Conservation (phyloP, 495 filamentous ascomycete species). For the Tuber calosporum region DNA sequence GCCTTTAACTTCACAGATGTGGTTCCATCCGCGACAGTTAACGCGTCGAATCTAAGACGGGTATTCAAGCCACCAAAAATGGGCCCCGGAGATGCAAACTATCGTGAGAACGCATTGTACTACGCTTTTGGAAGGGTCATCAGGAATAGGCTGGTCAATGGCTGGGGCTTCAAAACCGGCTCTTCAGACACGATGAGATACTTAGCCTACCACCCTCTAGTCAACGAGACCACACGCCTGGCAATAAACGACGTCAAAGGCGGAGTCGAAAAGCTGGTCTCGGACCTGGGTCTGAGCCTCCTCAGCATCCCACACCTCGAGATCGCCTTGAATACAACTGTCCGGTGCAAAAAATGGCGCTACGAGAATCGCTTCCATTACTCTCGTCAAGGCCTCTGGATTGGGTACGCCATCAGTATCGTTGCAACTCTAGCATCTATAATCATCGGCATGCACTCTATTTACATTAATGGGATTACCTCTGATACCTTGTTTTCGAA, state of each 20-base stretch:
- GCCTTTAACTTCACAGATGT: not conserved
- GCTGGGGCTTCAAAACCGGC: not conserved
- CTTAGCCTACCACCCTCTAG: not conserved
- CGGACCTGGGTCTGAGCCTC: conserved; percentile 7
- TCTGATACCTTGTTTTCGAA: conserved; percentile 14
- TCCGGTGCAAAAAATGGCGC: not conserved
- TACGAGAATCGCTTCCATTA: conserved; percentile 14
- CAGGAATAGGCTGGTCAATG: not conserved
- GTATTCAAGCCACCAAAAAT: not conserved
- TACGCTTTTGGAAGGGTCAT: not conserved
- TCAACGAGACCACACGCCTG: not conserved
- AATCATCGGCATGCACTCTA: conserved; percentile 10
- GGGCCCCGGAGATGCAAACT: not conserved
- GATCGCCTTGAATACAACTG: not conserved
- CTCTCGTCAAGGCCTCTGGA: not conserved
- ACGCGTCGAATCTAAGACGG: not conserved
- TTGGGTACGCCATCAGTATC: not conserved
- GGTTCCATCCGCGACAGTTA: not conserved
- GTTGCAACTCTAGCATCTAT: not conserved
- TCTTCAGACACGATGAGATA: not conserved
- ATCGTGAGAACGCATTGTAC: not conserved
- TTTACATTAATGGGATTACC: conserved; percentile 12
- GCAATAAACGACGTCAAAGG: not conserved
- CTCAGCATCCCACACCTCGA: conserved; percentile 9
- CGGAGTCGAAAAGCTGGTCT: conserved; percentile 5